Evolutionary conservation across 164 flowering plant genomes (phyloP).

Genomic region (Nymphaea thermarum): DNA sequence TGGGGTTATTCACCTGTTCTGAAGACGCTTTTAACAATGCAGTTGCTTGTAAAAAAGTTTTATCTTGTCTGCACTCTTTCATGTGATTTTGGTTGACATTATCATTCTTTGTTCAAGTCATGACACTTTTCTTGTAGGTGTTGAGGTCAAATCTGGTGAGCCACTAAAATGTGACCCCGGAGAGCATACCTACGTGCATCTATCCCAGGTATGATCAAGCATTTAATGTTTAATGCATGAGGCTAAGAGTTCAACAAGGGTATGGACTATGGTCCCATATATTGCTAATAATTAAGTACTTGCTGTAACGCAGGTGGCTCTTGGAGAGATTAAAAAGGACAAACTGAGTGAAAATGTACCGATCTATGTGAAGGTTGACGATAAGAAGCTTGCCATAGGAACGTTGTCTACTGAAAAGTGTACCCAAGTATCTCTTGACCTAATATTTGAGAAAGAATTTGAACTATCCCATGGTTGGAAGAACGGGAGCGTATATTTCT

Average conservation of each 20-base stretch:
- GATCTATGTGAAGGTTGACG: conserved; percentile 32
- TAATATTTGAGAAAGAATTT: conserved; percentile 67
- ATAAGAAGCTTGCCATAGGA: conserved; percentile 47
- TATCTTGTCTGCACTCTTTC: too few relatives aligned
- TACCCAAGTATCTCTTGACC: conserved; percentile 43
- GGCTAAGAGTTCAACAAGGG: background rate
- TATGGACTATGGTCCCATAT: background rate
- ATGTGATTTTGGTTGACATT: too few relatives aligned
- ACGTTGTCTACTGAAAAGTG: conserved; percentile 34
- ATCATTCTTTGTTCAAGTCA: too few relatives aligned
- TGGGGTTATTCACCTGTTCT: too few relatives aligned
- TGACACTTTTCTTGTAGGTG: conserved; percentile 20
- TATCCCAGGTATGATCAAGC: conserved; percentile 40
- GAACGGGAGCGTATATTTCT: conserved; percentile 55
- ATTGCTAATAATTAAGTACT: background rate
- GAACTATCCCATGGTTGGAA: conserved; percentile 82
- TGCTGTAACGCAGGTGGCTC: conserved; percentile 32
- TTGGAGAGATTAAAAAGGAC: conserved; percentile 57
- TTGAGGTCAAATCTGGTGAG: conserved; percentile 60
- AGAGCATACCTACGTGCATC: conserved; percentile 21
- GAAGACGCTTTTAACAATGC: too few relatives aligned
- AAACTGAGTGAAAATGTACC: conserved; percentile 29
- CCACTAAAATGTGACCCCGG: conserved; percentile 24
- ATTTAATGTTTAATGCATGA: background rate
- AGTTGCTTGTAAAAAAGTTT: too few relatives aligned